phyloP scores from a whole-genome alignment of 192 early-diverging fungal species.

The Nowakowskiella sp. region DNA sequence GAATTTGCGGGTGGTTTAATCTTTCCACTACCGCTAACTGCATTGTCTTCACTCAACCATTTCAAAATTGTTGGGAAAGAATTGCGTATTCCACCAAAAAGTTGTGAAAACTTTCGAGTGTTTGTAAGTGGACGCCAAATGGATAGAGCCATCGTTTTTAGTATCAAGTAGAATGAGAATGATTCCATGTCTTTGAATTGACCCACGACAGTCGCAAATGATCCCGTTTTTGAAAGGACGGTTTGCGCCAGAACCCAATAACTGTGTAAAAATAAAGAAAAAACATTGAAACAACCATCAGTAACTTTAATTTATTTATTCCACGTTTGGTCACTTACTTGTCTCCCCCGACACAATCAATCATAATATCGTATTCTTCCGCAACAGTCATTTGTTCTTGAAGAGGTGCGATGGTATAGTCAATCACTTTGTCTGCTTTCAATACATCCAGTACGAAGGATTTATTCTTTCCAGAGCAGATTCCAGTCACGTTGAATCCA shows the following conservation, averaged over 20 bases:
- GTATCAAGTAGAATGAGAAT: neutral
- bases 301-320: neutral
- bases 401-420: slow-evolving; percentile 7
- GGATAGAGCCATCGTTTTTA: neutral
- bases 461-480: slow-evolving; percentile 15
- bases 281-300: neutral
- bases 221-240: slow-evolving; percentile 12
- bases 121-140: slow-evolving; percentile 1
- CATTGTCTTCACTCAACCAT: slow-evolving; percentile 16
- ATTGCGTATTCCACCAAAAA: slow-evolving; percentile 9
- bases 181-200: neutral
- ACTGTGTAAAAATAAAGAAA: neutral
- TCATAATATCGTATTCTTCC: slow-evolving; percentile 9
- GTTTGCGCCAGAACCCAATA: slow-evolving; percentile 11
- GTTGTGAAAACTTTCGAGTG: slow-evolving; percentile 8
- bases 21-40: too few relatives aligned
- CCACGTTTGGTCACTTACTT: too few relatives aligned
- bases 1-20: slow-evolving; percentile 1
- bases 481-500: slow-evolving; percentile 6
- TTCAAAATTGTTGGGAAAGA: slow-evolving; percentile 10
- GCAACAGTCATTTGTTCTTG: slow-evolving; percentile 4
- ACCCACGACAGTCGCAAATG: slow-evolving; percentile 15
- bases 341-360: slow-evolving; percentile 20
- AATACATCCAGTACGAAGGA: slow-evolving; percentile 4
- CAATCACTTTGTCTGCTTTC: slow-evolving; percentile 7